Conservation (phyloP, 371 early-diverging fungal species). For the Coemansia sp. region DNA sequence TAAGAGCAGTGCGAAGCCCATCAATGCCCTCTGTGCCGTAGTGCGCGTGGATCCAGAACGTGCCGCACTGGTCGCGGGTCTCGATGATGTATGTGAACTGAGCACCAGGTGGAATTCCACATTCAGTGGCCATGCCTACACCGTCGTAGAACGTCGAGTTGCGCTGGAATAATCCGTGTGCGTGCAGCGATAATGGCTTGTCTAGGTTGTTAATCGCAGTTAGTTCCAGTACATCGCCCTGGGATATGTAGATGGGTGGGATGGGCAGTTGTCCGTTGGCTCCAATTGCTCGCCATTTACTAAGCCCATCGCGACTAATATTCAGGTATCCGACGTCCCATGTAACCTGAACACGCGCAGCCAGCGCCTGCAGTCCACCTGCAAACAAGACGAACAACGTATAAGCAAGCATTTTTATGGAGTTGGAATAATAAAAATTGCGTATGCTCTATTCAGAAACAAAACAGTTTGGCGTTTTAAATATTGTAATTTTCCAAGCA, state of each 20-base stretch:
- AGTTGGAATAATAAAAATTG: background rate
- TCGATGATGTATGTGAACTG: conserved; percentile 28
- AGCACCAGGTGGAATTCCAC: conserved; percentile 19
- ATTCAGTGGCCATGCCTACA: conserved; percentile 59
- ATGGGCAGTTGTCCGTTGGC: conserved; percentile 73
- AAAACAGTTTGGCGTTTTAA: background rate
- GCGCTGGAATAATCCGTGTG: conserved; percentile 68
- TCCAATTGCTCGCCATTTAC: conserved; percentile 61
- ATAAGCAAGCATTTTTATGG: background rate
- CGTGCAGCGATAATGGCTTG: conserved; percentile 61
- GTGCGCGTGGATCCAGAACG: conserved; percentile 41
- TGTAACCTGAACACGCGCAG: conserved; percentile 44
- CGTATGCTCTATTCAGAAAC: too few species aligned
- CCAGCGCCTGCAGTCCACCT: background rate
- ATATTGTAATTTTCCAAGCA: background rate
- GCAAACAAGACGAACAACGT: background rate
- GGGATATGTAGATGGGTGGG: conserved; percentile 22
- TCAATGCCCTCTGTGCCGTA: conserved; percentile 24
- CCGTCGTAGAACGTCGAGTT: conserved; percentile 61
- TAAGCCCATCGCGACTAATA: conserved; percentile 63
- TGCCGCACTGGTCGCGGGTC: conserved; percentile 28
- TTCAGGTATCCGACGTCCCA: conserved; percentile 72
- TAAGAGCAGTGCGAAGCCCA: conserved; percentile 24
- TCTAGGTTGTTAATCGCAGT: conserved; percentile 61
- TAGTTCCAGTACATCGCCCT: conserved; percentile 59